These are phyloP conservation scores for Colletotrichum neosansevieriae DNA, from an alignment of 2,329 filamentous ascomycete genomes.

Conservation along the genomic window DNA sequence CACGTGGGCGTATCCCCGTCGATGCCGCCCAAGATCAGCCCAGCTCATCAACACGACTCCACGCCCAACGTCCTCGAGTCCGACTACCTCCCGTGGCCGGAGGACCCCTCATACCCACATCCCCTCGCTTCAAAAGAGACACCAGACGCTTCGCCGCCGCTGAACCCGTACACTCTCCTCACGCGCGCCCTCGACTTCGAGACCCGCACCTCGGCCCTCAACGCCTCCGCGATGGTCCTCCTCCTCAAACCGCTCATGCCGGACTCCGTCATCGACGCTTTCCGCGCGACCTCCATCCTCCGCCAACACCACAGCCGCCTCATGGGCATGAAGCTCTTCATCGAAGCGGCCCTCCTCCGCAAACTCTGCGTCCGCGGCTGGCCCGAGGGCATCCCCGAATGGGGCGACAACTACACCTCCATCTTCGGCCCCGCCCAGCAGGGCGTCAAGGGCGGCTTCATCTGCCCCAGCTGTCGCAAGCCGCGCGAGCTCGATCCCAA, in stretches of 20 bases:
- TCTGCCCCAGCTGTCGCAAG: slow-evolving; percentile 68
- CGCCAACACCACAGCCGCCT: slow-evolving; percentile 71
- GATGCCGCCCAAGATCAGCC: slow-evolving; percentile 46
- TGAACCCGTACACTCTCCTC: slow-evolving; percentile 68
- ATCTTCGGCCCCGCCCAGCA: slow-evolving; percentile 68
- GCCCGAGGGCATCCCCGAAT: slow-evolving; percentile 62
- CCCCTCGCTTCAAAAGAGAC: slow-evolving; percentile 46
- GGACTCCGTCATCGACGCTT: slow-evolving; percentile 63
- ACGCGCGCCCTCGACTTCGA: slow-evolving; percentile 68
- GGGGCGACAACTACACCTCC: slow-evolving; percentile 66
- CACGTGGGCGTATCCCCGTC: slow-evolving; percentile 34
- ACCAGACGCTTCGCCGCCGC: slow-evolving; percentile 49
- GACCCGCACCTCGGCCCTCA: slow-evolving; percentile 65
- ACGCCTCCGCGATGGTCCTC: slow-evolving; percentile 71
- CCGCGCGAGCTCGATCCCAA: slow-evolving; percentile 66
- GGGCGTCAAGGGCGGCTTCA: slow-evolving; percentile 64
- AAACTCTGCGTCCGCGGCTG: slow-evolving; percentile 71
- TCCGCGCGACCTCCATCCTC: slow-evolving; percentile 68
- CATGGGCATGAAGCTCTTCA: slow-evolving; percentile 69
- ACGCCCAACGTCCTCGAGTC: slow-evolving; percentile 63
- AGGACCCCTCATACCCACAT: slow-evolving; percentile 68
- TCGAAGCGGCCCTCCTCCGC: slow-evolving; percentile 70
- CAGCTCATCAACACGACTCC: slow-evolving; percentile 52
- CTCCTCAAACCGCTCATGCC: slow-evolving; percentile 70
- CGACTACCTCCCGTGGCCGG: slow-evolving; percentile 70